Conservation (phyloP, 73 alveolate species). For the Symbiodinium natans region DNA sequence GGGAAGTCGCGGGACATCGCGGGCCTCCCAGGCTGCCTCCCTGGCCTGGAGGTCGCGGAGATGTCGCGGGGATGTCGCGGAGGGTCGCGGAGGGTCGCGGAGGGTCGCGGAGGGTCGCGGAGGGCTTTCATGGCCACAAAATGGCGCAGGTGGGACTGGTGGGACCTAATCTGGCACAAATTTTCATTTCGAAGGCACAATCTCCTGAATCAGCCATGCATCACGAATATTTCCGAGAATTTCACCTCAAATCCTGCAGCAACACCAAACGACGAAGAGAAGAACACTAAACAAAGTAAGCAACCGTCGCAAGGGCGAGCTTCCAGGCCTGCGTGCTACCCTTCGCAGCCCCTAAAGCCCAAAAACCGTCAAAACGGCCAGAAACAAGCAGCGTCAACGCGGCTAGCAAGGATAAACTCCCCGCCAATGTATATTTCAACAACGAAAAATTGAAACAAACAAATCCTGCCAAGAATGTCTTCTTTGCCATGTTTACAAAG, state of each 20-base stretch:
- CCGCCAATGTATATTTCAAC: too few species aligned
- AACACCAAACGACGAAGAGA: background rate
- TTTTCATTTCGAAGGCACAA: background rate
- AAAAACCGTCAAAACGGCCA: too few species aligned
- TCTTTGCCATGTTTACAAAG: too few species aligned
- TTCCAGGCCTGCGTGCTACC: too few species aligned
- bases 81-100: background rate
- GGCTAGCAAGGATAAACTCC: too few species aligned
- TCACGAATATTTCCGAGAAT: background rate
- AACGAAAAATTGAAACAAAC: too few species aligned
- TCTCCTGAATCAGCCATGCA: background rate
- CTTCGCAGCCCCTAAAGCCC: too few species aligned
- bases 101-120: background rate
- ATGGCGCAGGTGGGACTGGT: background rate
- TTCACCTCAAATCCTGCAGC: background rate
- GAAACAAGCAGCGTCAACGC: too few species aligned
- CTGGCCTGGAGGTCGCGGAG: background rate
- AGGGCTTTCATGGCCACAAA: background rate
- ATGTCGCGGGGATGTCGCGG: background rate
- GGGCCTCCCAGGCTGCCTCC: background rate
- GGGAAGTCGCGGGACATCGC: background rate
- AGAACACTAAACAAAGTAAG: too few species aligned
- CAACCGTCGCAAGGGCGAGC: too few species aligned
- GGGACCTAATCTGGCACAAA: background rate
- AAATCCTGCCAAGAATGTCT: too few species aligned